Evolutionary conservation across 139 green algal genomes (phyloP).

Genomic region (Coccomyxa sp.): DNA sequence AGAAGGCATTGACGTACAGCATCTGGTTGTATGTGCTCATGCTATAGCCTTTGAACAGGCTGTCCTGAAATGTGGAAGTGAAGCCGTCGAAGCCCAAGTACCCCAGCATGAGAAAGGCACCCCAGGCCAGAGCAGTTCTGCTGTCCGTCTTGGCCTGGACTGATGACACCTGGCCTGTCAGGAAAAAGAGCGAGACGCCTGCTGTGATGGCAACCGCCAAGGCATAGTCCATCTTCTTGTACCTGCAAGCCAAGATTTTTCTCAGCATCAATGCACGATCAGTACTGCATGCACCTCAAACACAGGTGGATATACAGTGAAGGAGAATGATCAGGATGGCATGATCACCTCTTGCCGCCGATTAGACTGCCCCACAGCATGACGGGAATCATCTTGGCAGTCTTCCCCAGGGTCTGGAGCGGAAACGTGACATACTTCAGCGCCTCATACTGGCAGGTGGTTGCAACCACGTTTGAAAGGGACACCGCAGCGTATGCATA

Average conservation of each 20-base stretch:
- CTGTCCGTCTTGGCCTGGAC: neutral
- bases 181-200: conserved; percentile 85
- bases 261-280: no score
- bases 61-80: conserved; percentile 91
- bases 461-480: conserved; percentile 94
- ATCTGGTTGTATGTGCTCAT: conserved; percentile 97
- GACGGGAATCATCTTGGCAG: conserved; percentile 96
- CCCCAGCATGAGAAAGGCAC: conserved; percentile 82
- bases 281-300: no score
- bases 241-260: conserved; percentile 1
- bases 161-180: conserved; percentile 25
- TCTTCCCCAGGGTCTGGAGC: conserved; percentile 93
- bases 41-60: conserved; percentile 89
- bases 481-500: conserved; percentile 68
- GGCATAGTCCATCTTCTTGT: conserved; percentile 61
- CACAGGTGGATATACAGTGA: no score
- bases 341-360: conserved; percentile 55
- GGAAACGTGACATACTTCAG: conserved; percentile 97
- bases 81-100: conserved; percentile 97
- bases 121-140: conserved; percentile 16
- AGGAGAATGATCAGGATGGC: neutral
- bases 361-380: conserved; percentile 97
- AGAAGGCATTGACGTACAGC: conserved; percentile 72
- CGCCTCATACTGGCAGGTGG: conserved; percentile 97
- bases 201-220: conserved; percentile 72